These are phyloP conservation scores for Triadica sebifera DNA, from an alignment of 345 rosid genomes.

Conservation along the genomic window DNA sequence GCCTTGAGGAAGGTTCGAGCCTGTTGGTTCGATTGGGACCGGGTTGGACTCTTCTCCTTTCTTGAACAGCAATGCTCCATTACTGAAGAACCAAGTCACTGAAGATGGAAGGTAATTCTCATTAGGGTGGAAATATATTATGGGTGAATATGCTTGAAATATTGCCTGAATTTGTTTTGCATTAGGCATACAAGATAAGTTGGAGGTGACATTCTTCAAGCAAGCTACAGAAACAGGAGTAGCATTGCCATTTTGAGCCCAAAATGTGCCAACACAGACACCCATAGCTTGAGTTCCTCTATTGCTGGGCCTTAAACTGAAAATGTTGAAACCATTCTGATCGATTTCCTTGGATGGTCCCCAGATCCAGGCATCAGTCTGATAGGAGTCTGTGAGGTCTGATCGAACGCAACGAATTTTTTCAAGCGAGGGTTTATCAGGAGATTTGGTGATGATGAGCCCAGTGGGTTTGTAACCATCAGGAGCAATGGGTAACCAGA, in stretches of 20 bases:
- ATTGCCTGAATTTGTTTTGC: constrained; percentile 42
- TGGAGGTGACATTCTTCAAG: constrained; percentile 46
- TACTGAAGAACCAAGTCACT: constrained; percentile 62
- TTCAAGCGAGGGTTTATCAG: constrained; percentile 63
- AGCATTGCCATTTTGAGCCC: constrained; percentile 27
- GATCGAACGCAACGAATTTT: constrained; percentile 64
- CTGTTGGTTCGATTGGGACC: constrained; percentile 39
- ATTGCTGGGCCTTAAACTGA: constrained; percentile 40
- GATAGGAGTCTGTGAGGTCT: constrained; percentile 58
- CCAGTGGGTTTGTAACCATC: constrained; percentile 71
- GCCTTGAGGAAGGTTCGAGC: constrained; percentile 84
- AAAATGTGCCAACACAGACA: constrained; percentile 60
- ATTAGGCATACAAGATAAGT: constrained; percentile 63
- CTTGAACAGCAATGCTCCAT: constrained; percentile 70
- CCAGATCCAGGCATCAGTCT: constrained; percentile 59
- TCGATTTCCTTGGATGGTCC: constrained; percentile 28
- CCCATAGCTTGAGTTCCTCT: constrained; percentile 54
- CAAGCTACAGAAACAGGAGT: constrained; percentile 40
- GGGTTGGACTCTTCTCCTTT: constrained; percentile 69
- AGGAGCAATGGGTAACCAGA: constrained; percentile 74
- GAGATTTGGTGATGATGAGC: constrained; percentile 50
- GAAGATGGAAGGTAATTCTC: constrained; percentile 76
- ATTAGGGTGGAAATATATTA: constrained; percentile 67
- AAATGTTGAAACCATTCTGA: constrained; percentile 39
- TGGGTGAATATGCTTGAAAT: constrained; percentile 55